Conservation (phyloP, 2,329 filamentous ascomycete species). For the Alternaria brassicae region DNA sequence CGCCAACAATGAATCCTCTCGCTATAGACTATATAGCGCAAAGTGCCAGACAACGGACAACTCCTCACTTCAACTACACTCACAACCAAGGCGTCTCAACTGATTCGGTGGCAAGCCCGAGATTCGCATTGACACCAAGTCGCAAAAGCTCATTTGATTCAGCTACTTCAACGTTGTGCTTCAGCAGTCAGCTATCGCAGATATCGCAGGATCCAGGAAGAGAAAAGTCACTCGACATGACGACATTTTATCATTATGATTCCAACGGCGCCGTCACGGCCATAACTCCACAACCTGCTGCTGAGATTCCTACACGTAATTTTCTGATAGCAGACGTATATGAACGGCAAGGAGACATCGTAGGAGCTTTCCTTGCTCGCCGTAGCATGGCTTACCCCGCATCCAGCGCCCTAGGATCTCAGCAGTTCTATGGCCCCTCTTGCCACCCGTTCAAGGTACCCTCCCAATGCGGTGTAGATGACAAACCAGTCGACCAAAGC, state of each 20-base stretch:
- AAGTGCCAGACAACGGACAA: not conserved
- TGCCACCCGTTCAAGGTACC: not conserved
- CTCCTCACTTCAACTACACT: not conserved
- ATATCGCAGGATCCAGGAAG: not conserved
- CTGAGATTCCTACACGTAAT: not conserved
- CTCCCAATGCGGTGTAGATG: not conserved
- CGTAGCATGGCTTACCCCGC: constrained; percentile 3
- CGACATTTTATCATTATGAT: constrained; percentile 15
- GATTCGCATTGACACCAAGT: not conserved
- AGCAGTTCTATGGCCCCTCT: not conserved
- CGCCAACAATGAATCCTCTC: constrained; percentile 5
- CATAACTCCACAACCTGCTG: not conserved
- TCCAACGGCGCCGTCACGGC: constrained; percentile 1
- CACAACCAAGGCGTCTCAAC: not conserved
- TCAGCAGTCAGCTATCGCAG: constrained; percentile 1
- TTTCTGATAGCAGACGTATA: not conserved
- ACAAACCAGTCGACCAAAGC: not conserved
- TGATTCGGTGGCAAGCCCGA: not conserved
- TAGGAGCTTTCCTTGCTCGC: constrained; percentile 19
- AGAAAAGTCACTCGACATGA: not conserved
- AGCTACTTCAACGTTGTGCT: not conserved
- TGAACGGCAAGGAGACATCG: constrained; percentile 12
- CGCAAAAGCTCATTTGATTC: constrained; percentile 3
- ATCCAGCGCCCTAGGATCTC: not conserved
- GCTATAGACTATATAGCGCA: not conserved